Conservation (phyloP, 129 eudicot species). For the Tagetes erecta region DNA sequence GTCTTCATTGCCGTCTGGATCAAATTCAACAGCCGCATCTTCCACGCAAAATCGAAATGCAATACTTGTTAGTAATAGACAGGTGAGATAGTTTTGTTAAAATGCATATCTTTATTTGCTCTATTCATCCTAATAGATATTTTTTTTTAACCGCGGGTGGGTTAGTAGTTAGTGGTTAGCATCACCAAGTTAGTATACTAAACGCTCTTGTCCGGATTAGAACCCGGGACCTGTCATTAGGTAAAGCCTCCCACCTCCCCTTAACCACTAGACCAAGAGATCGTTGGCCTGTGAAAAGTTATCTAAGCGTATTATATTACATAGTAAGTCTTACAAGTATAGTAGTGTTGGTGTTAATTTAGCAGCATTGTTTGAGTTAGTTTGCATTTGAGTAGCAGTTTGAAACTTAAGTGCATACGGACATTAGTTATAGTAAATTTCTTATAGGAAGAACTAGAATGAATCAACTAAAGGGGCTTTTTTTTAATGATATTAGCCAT, state of each 20-base stretch:
- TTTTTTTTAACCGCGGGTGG: too few species aligned
- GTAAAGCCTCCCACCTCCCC: too few species aligned
- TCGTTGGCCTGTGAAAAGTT: not conserved
- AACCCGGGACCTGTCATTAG: too few species aligned
- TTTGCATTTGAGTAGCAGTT: not conserved
- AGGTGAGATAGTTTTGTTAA: slow-evolving; percentile 47
- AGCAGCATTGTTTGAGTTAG: not conserved
- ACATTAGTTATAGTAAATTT: not conserved
- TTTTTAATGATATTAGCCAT: too few species aligned
- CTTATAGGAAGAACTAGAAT: not conserved
- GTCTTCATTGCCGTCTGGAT: slow-evolving; percentile 30
- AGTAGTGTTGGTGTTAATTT: not conserved
- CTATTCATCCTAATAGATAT: not conserved
- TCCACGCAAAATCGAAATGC: slow-evolving; percentile 54
- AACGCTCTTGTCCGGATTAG: too few species aligned
- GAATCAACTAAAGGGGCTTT: not conserved
- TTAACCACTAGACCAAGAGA: too few species aligned
- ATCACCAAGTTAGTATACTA: too few species aligned
- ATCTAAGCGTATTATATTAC: not conserved
- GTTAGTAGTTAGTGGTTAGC: too few species aligned
- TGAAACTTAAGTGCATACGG: not conserved
- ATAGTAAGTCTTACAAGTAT: not conserved
- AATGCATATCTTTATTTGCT: not conserved
- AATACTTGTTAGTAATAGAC: slow-evolving; percentile 89
- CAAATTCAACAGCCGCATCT: slow-evolving; percentile 26